Evolutionary conservation across 2,329 filamentous ascomycete species (phyloP).

Genomic region (Cyphellophora attinorum): DNA sequence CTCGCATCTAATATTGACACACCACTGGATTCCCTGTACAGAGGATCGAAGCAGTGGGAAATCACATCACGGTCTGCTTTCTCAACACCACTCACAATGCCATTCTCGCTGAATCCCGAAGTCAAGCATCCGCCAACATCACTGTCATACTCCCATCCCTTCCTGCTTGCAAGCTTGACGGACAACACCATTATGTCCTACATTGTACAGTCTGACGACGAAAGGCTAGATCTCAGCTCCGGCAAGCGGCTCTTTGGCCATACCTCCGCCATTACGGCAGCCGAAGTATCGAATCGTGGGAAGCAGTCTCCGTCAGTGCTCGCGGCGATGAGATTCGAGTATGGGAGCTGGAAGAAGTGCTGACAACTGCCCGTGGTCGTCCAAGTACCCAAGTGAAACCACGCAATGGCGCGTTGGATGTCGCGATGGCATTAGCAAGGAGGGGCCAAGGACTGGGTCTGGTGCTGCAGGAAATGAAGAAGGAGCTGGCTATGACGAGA

Average conservation of each 20-base stretch:
- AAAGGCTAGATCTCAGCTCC: slow-evolving; percentile 56
- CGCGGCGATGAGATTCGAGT: slow-evolving; percentile 72
- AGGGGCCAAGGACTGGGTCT: slow-evolving; percentile 22
- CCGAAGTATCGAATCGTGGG: slow-evolving; percentile 72
- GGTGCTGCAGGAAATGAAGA: slow-evolving; percentile 25
- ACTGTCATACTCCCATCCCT: slow-evolving; percentile 70
- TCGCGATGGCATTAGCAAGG: slow-evolving; percentile 18
- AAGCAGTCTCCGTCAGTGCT: slow-evolving; percentile 84
- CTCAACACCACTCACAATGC: slow-evolving; percentile 21
- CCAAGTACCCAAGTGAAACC: slow-evolving; percentile 46
- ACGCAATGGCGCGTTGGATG: slow-evolving; percentile 11
- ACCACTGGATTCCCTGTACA: slow-evolving; percentile 4
- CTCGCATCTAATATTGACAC: slow-evolving; percentile 17
- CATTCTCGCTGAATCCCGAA: slow-evolving; percentile 26
- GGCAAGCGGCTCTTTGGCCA: slow-evolving; percentile 81
- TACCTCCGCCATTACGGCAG: slow-evolving; percentile 78
- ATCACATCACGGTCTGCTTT: slow-evolving; percentile 18
- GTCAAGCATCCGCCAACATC: slow-evolving; percentile 44
- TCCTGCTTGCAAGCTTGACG: slow-evolving; percentile 70
- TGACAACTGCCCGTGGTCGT: slow-evolving; percentile 27
- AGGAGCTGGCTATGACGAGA: slow-evolving; percentile 34
- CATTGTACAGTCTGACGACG: slow-evolving; percentile 64
- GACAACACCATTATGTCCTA: slow-evolving; percentile 84
- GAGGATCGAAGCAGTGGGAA: slow-evolving; percentile 4
- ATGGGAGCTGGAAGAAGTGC: slow-evolving; percentile 72